Percentiles rank a stretch among this genome's conserved stretches.
Conservation (phyloP, 148 eudicot genomes). For the Chenopodium quinoa region DNA sequence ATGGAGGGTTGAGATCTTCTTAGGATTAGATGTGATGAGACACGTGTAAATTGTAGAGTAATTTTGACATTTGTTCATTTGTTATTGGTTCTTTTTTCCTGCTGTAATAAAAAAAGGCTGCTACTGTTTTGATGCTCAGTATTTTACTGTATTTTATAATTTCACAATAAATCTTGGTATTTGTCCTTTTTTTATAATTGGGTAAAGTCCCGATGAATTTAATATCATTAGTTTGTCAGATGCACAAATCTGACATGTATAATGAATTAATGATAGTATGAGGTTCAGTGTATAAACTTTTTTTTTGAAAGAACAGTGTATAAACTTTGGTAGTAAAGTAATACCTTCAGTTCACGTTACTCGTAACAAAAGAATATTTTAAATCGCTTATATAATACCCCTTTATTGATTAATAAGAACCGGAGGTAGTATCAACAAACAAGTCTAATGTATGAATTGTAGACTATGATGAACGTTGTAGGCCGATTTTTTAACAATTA, state of each 20-base stretch:
- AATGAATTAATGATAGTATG: no score
- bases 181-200: background rate
- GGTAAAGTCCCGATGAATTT: no score
- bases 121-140: no score
- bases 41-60: conserved; percentile 1
- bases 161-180: background rate
- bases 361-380: no score
- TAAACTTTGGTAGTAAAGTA: background rate
- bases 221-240: background rate
- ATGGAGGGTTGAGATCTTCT: conserved; percentile 29
- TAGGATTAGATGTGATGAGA: background rate
- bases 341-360: no score
- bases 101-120: background rate
- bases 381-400: no score
- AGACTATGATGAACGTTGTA: no score
- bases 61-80: background rate
- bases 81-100: background rate
- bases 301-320: background rate
- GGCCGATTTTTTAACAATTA: no score
- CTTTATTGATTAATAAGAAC: no score
- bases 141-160: no score
- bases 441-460: no score
- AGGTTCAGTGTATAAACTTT: background rate
- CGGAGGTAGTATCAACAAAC: no score
- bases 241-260: background rate